Evolutionary conservation across 2,329 filamentous ascomycete genomes (phyloP).

Genomic region (Ceratocystiopsis minuta): DNA sequence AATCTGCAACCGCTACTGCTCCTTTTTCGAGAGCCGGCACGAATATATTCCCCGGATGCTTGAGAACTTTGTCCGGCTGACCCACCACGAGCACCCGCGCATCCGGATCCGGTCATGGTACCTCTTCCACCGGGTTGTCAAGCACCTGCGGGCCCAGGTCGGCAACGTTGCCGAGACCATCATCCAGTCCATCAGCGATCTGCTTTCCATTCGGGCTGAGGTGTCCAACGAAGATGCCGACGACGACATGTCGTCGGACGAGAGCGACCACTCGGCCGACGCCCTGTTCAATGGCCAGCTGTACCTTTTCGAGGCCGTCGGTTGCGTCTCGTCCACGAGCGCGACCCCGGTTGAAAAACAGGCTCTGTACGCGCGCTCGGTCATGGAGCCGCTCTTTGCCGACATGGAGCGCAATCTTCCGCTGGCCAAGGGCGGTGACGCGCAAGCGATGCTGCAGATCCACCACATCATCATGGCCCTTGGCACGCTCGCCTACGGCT

Average conservation of each 20-base stretch:
- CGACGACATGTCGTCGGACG: constrained; percentile 89
- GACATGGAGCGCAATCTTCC: constrained; percentile 70
- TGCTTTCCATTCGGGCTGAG: constrained; percentile 82
- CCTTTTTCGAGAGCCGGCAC: constrained; percentile 76
- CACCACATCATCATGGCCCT: constrained; percentile 95
- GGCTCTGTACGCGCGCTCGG: constrained; percentile 66
- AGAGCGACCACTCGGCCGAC: constrained; percentile 78
- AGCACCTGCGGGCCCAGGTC: constrained; percentile 66
- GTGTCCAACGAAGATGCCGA: constrained; percentile 60
- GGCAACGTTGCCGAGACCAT: constrained; percentile 82
- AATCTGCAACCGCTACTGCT: constrained; percentile 83
- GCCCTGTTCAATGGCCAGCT: constrained; percentile 81
- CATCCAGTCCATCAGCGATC: constrained; percentile 74
- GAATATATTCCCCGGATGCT: constrained; percentile 70
- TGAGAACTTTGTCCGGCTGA: constrained; percentile 77
- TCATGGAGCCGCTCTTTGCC: constrained; percentile 77
- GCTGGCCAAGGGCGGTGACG: constrained; percentile 62
- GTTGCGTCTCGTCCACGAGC: constrained; percentile 70
- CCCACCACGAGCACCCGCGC: constrained; percentile 73
- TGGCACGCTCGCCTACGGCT: constrained; percentile 79
- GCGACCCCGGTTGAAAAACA: constrained; percentile 70
- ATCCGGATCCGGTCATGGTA: constrained; percentile 92
- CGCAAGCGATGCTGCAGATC: constrained; percentile 69
- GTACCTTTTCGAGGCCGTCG: constrained; percentile 87
- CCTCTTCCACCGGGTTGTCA: constrained; percentile 82